phyloP scores from a whole-genome alignment of 495 filamentous ascomycete species.

The Aspergillus heteromorphus region DNA sequence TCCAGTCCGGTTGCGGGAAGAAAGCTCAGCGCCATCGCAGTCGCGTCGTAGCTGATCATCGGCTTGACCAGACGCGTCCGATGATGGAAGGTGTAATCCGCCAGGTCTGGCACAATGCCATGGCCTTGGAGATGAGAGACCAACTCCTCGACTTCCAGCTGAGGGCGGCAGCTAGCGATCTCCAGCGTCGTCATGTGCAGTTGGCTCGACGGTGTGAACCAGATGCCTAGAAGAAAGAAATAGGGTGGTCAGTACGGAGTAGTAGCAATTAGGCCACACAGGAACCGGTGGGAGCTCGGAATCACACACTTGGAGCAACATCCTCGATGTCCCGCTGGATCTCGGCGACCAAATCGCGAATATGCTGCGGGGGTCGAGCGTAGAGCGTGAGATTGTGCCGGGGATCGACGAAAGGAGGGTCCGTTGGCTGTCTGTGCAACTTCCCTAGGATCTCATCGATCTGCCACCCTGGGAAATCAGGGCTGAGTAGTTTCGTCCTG shows the following conservation, averaged over 20 bases:
- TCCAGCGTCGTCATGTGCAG: conserved; percentile 88
- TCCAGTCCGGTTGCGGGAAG: conserved; percentile 64
- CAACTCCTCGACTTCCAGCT: conserved; percentile 55
- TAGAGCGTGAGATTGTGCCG: conserved; percentile 82
- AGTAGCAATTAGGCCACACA: background rate
- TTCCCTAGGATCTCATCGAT: conserved; percentile 71
- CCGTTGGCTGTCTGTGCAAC: conserved; percentile 34
- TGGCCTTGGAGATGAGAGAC: conserved; percentile 46
- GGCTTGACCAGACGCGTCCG: conserved; percentile 74
- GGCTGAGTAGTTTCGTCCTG: conserved; percentile 57
- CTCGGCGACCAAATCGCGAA: conserved; percentile 58
- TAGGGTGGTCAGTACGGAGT: background rate
- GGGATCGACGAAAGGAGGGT: conserved; percentile 53
- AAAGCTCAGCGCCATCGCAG: conserved; percentile 81
- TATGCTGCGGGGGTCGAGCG: conserved; percentile 70
- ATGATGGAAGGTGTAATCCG: conserved; percentile 56
- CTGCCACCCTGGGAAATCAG: conserved; percentile 63
- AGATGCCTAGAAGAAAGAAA: conserved; percentile 52
- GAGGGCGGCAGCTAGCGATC: conserved; percentile 63
- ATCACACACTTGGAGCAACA: conserved; percentile 61
- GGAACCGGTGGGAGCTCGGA: background rate
- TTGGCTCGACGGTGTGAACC: conserved; percentile 71
- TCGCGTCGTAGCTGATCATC: conserved; percentile 74
- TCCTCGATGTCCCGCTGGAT: conserved; percentile 60
- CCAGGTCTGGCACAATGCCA: conserved; percentile 46